Evolutionary conservation across 768 basidiomycete species (phyloP), one percentile per base, ranked within the genome.

Genomic region (Panaeolus papilionaceus): DNA sequence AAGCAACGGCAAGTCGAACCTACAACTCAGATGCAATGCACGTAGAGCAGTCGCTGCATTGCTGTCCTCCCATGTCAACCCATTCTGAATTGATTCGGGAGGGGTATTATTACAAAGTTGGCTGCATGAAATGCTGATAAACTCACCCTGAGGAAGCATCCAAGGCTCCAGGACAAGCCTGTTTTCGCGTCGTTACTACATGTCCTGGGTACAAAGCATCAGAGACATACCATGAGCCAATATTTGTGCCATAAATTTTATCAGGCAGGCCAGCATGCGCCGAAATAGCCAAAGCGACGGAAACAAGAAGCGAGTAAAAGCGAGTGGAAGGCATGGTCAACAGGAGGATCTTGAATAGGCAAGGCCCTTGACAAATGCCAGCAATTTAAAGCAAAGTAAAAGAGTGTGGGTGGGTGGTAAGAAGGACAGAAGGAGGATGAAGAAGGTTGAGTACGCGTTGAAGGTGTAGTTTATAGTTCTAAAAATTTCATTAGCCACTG

Each of bases 161-260:
- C 92, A 94, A n/a, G 91, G 71, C 72, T 94, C 92, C 5, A 92
- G 75, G 0, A 94, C 76, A 62, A 94, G 82, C 92, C 92, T 93
- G 65, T n/a, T 62, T 10, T 67, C 18, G 47, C 61, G 61, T 23
- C 11, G 42, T 14, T 37, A 62, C 33, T 64, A 28, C 4, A 47
- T n/a, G 66, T 71, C 78, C 26, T 67, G 10, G 18, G 11, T 23
- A 9, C 83, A 84, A 83, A 88, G 67, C 83, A 85, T 10, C 14
- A 28, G 63, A 58, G 18, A 73, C 81, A 23, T 68, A 86, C 88
- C 89, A 91, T 65, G 87, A 87, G 14, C 91, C 89, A 38, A 92
- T 73, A 73, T 92, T 92, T 2, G 92, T 90, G 61, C 91, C 91
- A 72, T 90, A 88, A 16, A 90, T 88, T 69, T 90, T 89, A 70